Conservation (phyloP, 768 basidiomycete species). For the Tricholoma bakamatsutake region DNA sequence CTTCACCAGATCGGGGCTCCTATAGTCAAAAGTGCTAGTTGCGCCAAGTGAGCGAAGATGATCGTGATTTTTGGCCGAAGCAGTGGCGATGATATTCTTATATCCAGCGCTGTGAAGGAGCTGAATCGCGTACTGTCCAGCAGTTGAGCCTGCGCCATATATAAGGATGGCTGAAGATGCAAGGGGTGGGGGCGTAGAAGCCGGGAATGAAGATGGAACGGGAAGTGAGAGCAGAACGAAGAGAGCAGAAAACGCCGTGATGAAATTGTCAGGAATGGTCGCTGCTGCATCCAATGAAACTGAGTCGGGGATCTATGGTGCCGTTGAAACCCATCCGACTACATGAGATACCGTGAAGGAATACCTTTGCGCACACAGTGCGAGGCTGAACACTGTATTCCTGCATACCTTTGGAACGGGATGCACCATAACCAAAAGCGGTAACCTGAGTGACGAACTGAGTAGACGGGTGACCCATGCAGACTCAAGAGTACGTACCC, state of each 20-base stretch:
- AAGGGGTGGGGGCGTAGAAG: slow-evolving; percentile 18
- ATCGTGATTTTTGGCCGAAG: slow-evolving; percentile 23
- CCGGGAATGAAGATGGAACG: slow-evolving; percentile 25
- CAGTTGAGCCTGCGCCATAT: slow-evolving; percentile 35
- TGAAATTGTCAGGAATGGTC: slow-evolving; percentile 36
- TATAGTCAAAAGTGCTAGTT: slow-evolving; percentile 30
- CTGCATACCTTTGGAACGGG: slow-evolving; percentile 14
- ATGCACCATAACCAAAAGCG: slow-evolving; percentile 10
- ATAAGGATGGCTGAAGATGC: slow-evolving; percentile 30
- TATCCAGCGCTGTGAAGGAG: slow-evolving; percentile 33
- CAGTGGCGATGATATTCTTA: slow-evolving; percentile 31
- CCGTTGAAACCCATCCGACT: not conserved
- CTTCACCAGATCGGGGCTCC: slow-evolving; percentile 19
- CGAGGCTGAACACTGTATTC: slow-evolving; percentile 16
- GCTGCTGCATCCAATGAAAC: slow-evolving; percentile 32
- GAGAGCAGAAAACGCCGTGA: slow-evolving; percentile 33
- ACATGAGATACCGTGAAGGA: not conserved
- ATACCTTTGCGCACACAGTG: slow-evolving; percentile 28
- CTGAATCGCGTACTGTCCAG: slow-evolving; percentile 30
- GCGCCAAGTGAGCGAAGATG: slow-evolving; percentile 28
- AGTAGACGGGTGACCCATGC: not conserved
- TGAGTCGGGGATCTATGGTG: slow-evolving; percentile 33
- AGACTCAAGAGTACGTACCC: slow-evolving; percentile 18
- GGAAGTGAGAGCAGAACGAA: slow-evolving; percentile 31
- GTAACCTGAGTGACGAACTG: slow-evolving; percentile 7